Evolutionary conservation across 1,284 basidiomycete genomes (phyloP), one percentile per base, ranked within the genome.

Genomic region (Apiotrichum mycotoxinovorans): DNA sequence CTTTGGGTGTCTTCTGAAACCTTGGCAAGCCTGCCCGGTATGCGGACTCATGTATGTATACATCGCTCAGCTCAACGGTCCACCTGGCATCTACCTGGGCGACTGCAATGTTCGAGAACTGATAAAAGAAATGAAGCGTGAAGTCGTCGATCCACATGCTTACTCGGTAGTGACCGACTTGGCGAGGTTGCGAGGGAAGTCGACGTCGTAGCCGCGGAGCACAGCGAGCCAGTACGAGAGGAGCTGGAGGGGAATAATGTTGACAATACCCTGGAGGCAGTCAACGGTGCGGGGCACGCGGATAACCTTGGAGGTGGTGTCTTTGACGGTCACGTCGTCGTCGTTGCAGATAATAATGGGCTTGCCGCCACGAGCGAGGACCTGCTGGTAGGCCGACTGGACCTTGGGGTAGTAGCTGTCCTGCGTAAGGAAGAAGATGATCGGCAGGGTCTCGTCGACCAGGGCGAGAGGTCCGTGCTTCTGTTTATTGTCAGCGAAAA

Each of bases 351-450:
- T 85, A 62, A 99, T 88, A 78, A 98, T 89, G 41, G 93, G 93
- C 69, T 89, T 87, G 54, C 94, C 96, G 79, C 95, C 97, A 76
- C 95, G 88, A 40, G 95, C 94, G 12, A 90, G 95, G 77, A 99
- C 94, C 80, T 99, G 95, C 53, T 91, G 81, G 67, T 96, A 89
- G 30, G 96, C 96, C 18, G 87, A 90, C 75, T 96, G 91, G 51
- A 48, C 45, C 83, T 99, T 98, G 72, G 95, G 92, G 80, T 98
- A 98, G 49, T 98, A 82, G 56, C 92, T 95, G 80, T 99, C 96
- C 71, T 91, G 89, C 45, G 96, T 98, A 94, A 98, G 98, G 82
- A 98, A 86, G 80, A 99, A 90, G 80, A 97, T 93, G 65, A 96
- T 90, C 11, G 91, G 93, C 86, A 96, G 94, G 80, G 94, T 92